Conservation (phyloP, 139 green algal genomes). For the Chlamydomonas eustigma region DNA sequence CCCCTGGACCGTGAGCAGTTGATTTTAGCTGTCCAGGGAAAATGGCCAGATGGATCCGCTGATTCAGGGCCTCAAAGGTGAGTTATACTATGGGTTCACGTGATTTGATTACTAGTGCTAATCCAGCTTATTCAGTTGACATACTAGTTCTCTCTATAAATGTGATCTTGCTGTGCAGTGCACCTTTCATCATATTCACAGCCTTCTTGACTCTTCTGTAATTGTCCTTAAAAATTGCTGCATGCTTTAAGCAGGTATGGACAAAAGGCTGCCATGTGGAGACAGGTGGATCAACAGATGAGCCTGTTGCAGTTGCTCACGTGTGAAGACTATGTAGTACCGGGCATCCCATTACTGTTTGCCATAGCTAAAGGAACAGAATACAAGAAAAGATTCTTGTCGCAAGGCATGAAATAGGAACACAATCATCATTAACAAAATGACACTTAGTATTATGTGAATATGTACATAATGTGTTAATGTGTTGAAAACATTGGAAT, state of each 20-base stretch:
- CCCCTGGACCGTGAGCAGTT: slow-evolving; percentile 34
- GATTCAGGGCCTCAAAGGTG: slow-evolving; percentile 54
- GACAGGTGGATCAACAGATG: slow-evolving; percentile 4
- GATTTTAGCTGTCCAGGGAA: slow-evolving; percentile 52
- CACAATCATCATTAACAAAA: no score
- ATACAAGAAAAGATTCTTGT: slow-evolving; percentile 63
- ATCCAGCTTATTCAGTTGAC: no score
- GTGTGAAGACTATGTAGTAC: slow-evolving; percentile 56
- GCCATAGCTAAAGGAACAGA: slow-evolving; percentile 63
- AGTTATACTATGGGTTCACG: no score
- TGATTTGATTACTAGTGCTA: no score
- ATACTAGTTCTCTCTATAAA: no score
- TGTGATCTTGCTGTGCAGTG: no score
- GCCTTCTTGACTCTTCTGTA: slow-evolving; percentile 2
- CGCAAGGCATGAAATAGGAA: not conserved
- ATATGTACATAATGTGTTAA: no score
- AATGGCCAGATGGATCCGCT: slow-evolving; percentile 56
- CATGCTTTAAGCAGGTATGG: not conserved
- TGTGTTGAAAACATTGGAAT: no score
- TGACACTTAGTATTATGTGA: no score
- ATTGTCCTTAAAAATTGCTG: not conserved
- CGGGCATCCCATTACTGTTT: slow-evolving; percentile 79
- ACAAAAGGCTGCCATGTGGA: slow-evolving; percentile 18
- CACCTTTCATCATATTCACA: no score
- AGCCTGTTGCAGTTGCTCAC: slow-evolving; percentile 51